Evolutionary conservation across 331 rosid genomes (phyloP), one percentile per base, ranked within the genome.

Genomic region (Phaseolus coccineus): DNA sequence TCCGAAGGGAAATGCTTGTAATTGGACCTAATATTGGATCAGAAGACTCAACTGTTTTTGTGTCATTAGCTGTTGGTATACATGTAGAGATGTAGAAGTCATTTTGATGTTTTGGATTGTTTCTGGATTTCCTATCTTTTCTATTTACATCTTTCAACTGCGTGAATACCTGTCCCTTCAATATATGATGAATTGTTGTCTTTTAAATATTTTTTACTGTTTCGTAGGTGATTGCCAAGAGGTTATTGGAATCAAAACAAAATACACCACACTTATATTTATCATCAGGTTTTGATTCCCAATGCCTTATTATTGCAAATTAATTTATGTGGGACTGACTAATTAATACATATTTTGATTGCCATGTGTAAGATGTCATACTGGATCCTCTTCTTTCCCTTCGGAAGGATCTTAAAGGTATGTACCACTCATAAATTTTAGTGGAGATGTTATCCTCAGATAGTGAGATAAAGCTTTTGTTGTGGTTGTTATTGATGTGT

Each of bases 381-480:
- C 82, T 93, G 85, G 99, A 93, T 81, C 97, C 97, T 55, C 99
- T 93, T 84, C 97, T 95, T 85, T 89, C 93, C 64, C 93, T 95
- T 78, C 86, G 99, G 65, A 95, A 89, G 77, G 93, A 87, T 87
- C 97, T 95, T 76, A 93, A 85, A 91, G 99, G 99, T 95, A 81
- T 55, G 86, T 42, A 67, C 65, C 39, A 57, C 53, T 71, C 71
- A 62, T 72, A 56, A n/a, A 73, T 61, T 74, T 78, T 64, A 19
- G 4, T 27, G 40, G 58, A 27, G 47, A 80, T 80, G 66, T 14
- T 80, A 72, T 25, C 24, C 76, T 66, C 50, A 63, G 6, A 24
- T 33, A 63, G 69, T 63, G 69, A 10, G 46, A 63, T 33, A 30
- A 61, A n/a, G 16, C 67, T 61, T 61, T 33, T 63, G 27, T 63